Base-by-base conservation (phyloP, 192 early-diverging fungal species). In the Mortierella hygrophila region DNA sequence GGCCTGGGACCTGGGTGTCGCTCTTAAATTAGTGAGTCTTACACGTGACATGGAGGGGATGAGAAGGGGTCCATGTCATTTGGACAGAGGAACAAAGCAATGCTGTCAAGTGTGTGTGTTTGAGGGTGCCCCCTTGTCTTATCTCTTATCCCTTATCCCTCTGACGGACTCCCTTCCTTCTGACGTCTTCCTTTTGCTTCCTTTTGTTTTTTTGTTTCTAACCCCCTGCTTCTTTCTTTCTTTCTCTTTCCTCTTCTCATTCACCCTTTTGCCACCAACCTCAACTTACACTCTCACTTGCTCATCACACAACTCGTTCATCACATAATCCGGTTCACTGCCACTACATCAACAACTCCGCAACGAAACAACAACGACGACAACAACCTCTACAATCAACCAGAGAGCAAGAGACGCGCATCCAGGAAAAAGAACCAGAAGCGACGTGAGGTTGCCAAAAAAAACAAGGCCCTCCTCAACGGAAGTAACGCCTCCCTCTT, bases 401-500 rank as follows among this genome's bases (percentile, higher is more conserved):
- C 32, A 85, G 83, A 79, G 74, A 79, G 78, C 44, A 85, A 72
- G 60, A 47, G 40, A 41, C 77, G 83, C 23, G 83, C 83, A 5
- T 85, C 72, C 68, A 72, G 60, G 68, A 83, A 79, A 74, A 83
- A 83, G 76, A 83, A 77, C 42, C 72, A 75, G 52, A 78, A 79
- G 35, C 71, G 75, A 32, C 77, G 82, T 4, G 82, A 75, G 60
- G 77, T 73, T 42, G 77, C 77, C 46, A 85, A 79, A 57, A 85
- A 41, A 74, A 70, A 57, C 40, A 83, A 78, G 71, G 75, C 55
- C 20, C 72, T 75, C 18, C 35, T 52, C 37, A 46, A 42, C 40
- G 35, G 65, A 35, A 52, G 76, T 32, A 44, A 35, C 40, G 11
- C 32, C 60, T 42, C 65, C 60, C 10, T 63, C 63, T 11, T 32